Percentiles rank a stretch among this genome's conserved stretches.
Conservation (phyloP, 2,329 filamentous ascomycete species). For the Ilyonectria mors-panacis region DNA sequence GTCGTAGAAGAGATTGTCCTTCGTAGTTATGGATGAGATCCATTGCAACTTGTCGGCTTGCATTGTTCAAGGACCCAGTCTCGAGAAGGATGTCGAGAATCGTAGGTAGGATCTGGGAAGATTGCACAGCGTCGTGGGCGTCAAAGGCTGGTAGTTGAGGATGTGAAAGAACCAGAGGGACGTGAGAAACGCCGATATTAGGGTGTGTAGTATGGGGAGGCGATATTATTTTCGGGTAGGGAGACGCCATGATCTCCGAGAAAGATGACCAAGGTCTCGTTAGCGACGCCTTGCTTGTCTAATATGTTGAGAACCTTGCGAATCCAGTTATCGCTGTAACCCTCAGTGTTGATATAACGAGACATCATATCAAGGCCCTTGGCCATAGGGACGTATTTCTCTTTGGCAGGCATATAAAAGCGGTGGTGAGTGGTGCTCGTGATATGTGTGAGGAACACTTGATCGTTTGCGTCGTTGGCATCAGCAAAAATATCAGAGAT, state of each 20-base stretch:
- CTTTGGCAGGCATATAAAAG: constrained; percentile 49
- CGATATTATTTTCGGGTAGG: constrained; percentile 50
- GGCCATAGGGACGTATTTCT: constrained; percentile 47
- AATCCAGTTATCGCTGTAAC: constrained; percentile 53
- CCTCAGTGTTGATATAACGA: constrained; percentile 50
- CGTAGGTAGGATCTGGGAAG: constrained; percentile 51
- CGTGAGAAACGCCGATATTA: constrained; percentile 49
- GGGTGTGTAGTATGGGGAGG: constrained; percentile 53
- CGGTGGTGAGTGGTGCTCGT: constrained; percentile 56
- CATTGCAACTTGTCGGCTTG: constrained; percentile 36
- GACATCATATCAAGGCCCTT: constrained; percentile 51
- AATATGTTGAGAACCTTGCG: constrained; percentile 49
- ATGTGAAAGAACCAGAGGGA: constrained; percentile 52
- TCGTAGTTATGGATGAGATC: constrained; percentile 51
- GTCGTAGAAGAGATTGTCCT: constrained; percentile 52
- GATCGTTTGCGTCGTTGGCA: constrained; percentile 49
- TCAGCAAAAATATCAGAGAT: constrained; percentile 50
- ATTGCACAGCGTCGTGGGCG: constrained; percentile 49
- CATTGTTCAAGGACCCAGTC: constrained; percentile 46
- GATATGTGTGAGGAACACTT: constrained; percentile 54
- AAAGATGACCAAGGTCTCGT: constrained; percentile 52
- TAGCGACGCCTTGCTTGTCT: constrained; percentile 51
- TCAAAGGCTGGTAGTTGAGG: constrained; percentile 49
- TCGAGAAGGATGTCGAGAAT: constrained; percentile 53
- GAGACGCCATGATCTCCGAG: constrained; percentile 54